phyloP scores from a whole-genome alignment of 108 stramenopile species.

The Stephanodiscus minutulus region DNA sequence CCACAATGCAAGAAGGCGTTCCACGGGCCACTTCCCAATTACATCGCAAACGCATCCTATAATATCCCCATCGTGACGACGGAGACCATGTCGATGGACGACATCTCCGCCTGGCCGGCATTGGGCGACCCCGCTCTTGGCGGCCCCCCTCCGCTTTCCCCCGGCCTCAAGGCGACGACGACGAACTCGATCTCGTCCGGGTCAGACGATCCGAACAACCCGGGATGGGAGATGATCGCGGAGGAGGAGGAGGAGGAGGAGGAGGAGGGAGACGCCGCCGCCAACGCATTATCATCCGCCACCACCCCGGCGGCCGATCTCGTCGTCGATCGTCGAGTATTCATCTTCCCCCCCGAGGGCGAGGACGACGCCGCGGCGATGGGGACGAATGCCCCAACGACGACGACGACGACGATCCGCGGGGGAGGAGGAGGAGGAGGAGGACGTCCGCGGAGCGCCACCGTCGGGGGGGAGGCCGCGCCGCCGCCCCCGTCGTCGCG shows the following conservation, averaged over 20 bases:
- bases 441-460: slow-evolving; percentile 43
- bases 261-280: not conserved
- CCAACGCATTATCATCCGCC: not conserved
- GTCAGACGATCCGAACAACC: not conserved
- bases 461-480: slow-evolving; percentile 25
- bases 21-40: no score
- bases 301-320: not conserved
- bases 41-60: no score
- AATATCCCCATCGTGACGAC: not conserved
- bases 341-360: slow-evolving; percentile 10
- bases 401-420: no score
- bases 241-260: slow-evolving; percentile 7
- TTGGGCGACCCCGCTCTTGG: slow-evolving; percentile 4
- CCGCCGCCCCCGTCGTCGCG: not conserved
- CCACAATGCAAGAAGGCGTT: no score
- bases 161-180: not conserved
- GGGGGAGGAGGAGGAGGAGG: no score
- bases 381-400: no score
- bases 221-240: slow-evolving; percentile 40
- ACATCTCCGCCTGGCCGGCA: slow-evolving; percentile 25
- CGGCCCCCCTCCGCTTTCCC: no score
- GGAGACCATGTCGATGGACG: slow-evolving; percentile 5
- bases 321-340: slow-evolving; percentile 8
- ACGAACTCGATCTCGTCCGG: slow-evolving; percentile 6
- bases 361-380: slow-evolving; percentile 7